Base-by-base conservation (phyloP, 2,329 filamentous ascomycete genomes). In the Colletotrichum nymphaeae region DNA sequence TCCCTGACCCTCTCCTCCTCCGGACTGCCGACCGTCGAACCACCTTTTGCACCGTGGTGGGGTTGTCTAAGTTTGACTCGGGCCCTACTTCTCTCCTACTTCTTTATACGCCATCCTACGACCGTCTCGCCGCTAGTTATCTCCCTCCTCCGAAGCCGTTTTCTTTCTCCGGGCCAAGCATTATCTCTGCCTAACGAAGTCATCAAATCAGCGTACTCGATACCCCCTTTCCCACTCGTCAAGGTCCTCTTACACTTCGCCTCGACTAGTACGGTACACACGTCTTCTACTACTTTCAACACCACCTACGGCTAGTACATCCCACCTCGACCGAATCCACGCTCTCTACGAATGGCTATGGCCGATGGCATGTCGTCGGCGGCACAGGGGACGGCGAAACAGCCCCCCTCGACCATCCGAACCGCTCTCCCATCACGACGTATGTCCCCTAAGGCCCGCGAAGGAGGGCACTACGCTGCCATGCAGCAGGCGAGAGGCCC, bases 391-490 rank as follows among this genome's bases (percentile, higher is more conserved):
- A 53, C 72, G 58, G 53, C 67, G 14, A 74, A 71, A 30, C 69
- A 75, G 58, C 35, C 66, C 37, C 55, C 63, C 28, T 73, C 73
- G 42, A 66, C 66, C 26, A 70, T 69, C 58, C 69, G 74, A 60
- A 76, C 73, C 16, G 73, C 74, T 12, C 74, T 76, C 37, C 74
- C 74, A 37, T 75, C 74, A 9, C 73, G 73, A 37, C 73, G 73
- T 28, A 75, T 73, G 69, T 76, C 73, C 14, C 74, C 66, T 5
- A 74, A 74, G 32, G 46, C 69, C 46, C 63, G 53, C 32, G 72
- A 74, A 30, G 72, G 37, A 68, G 69, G 72, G 16, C 63, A 32
- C 57, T 42, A 64, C 30, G 63, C 49, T 16, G 22, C 37, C 24
- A 69, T 63, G 71, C 67, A 71, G 28, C 71, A 65, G 8, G 28